Evolutionary conservation across 2,329 filamentous ascomycete genomes (phyloP), one percentile per base, ranked within the genome.

Genomic region (Neophaeococcomyces aloes): DNA sequence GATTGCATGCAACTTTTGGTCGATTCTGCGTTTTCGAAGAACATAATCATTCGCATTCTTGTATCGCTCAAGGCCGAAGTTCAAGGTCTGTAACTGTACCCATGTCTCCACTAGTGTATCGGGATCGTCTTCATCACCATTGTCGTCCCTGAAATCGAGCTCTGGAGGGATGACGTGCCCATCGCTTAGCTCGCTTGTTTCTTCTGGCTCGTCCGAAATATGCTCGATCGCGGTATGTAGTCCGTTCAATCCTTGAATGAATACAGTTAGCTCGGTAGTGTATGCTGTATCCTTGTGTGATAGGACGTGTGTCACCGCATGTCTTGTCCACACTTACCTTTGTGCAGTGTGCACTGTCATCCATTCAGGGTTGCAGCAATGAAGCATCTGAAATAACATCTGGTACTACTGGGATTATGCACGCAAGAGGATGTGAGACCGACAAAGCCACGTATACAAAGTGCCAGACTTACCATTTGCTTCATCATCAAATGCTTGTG

Each of bases 31-130:
- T 7, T 74, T 72, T 33, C 79, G 67, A 66, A 70, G 30, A 60
- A 55, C 48, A 57, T 68, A 50, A 65, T 66, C 14, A 51, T 61
- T 36, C 47, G 53, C 18, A 31, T 48, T 59, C 48, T 68, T 66
- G 15, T 18, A 13, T 14, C 29, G 18, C 29, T 32, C 32, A 10
- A 29, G 19, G 14, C 71, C 69, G 61, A 79, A 83, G n/a, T 81
- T 68, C 50, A 70, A 81, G 42, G 74, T 68, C 61, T 86, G 88
- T 14, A 85, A 75, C 13, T 81, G 76, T 15, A 98, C 56, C 62
- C 89, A 96, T 47, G 78, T 76, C 1, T 85, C 79, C 19, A 88
- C 69, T 45, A 89, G 67, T 31, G 82, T 75, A 50, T 88, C 82
- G 1, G 83, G 82, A 50, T 55, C 53, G 29, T 51, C 46, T 23